A percentile compares a stretch with the other conserved stretches of the same genome.
These are phyloP conservation scores for Yamadazyma oceani DNA, from an alignment of 1,139 yeast genomes.

Conservation along the genomic window DNA sequence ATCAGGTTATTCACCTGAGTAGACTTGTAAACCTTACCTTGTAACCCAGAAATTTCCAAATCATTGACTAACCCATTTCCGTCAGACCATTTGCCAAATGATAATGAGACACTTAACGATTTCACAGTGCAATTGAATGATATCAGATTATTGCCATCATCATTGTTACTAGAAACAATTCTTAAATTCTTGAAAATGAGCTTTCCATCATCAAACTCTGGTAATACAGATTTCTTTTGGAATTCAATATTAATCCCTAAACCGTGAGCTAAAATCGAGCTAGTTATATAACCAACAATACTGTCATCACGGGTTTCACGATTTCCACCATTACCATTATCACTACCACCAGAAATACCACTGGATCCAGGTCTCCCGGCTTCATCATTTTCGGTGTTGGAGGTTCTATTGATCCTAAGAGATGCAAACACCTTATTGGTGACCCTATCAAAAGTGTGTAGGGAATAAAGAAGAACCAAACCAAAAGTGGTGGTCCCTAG, in stretches of 20 bases:
- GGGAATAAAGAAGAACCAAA: constrained; percentile 49
- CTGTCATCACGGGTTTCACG: constrained; percentile 20
- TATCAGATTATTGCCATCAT: constrained; percentile 17
- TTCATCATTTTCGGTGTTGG: too few species aligned
- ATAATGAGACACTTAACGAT: constrained; percentile 56
- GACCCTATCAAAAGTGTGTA: constrained; percentile 41
- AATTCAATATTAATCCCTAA: constrained; percentile 39
- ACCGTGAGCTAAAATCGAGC: constrained; percentile 40
- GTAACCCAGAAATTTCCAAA: constrained; percentile 60
- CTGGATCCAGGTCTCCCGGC: too few species aligned
- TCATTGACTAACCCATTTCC: constrained; percentile 67
- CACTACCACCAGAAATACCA: neutral
- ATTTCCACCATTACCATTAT: neutral
- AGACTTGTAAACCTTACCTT: constrained; percentile 44
- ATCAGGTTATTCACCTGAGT: neutral
- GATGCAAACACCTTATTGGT: constrained; percentile 19
- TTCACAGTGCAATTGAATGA: constrained; percentile 46
- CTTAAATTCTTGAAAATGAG: constrained; percentile 57
- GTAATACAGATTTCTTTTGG: constrained; percentile 36
- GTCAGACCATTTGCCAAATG: constrained; percentile 68
- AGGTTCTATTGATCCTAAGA: constrained; percentile 13
- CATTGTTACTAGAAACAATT: constrained; percentile 26
- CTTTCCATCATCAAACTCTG: constrained; percentile 59
- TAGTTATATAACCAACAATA: constrained; percentile 35
- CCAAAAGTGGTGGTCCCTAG: constrained; percentile 68